Conservation (phyloP, 768 basidiomycete species). For the Tricholomella constricta region DNA sequence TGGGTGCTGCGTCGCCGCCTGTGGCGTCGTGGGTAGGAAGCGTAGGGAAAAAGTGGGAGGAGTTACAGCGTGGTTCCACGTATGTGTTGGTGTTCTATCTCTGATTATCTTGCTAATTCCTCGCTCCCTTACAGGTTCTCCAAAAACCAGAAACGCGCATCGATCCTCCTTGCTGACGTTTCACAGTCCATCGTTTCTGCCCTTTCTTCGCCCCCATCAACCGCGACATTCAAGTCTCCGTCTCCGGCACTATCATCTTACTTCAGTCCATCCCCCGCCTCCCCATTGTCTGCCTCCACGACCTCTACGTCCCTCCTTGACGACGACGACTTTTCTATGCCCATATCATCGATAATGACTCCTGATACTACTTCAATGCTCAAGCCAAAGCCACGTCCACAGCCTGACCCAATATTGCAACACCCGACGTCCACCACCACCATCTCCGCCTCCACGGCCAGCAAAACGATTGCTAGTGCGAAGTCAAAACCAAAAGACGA, state of each 20-base stretch:
- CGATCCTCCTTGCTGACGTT: constrained; percentile 64
- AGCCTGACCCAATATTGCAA: neutral
- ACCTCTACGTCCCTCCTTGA: constrained; percentile 38
- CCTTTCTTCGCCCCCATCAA: constrained; percentile 37
- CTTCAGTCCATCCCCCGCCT: constrained; percentile 18
- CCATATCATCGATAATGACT: constrained; percentile 30
- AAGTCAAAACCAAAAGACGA: constrained; percentile 32
- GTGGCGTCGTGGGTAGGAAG: constrained; percentile 54
- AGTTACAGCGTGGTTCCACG: constrained; percentile 55
- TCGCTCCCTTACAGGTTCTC: constrained; percentile 59
- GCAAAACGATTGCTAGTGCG: constrained; percentile 1
- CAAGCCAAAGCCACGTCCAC: neutral
- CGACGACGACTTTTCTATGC: constrained; percentile 34
- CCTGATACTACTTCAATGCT: constrained; percentile 24
- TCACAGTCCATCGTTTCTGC: constrained; percentile 57
- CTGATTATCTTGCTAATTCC: too few relatives aligned
- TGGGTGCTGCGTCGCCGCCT: constrained; percentile 19
- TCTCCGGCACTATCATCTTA: constrained; percentile 18
- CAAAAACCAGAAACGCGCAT: constrained; percentile 70
- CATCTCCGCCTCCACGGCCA: neutral
- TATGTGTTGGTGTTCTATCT: constrained; percentile 25
- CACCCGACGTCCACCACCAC: neutral
- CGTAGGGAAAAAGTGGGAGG: constrained; percentile 63
- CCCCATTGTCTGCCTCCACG: constrained; percentile 17
- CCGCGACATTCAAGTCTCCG: constrained; percentile 25